Evolutionary conservation across 306 rosid species (phyloP).

Genomic region (Albizia julibrissin): DNA sequence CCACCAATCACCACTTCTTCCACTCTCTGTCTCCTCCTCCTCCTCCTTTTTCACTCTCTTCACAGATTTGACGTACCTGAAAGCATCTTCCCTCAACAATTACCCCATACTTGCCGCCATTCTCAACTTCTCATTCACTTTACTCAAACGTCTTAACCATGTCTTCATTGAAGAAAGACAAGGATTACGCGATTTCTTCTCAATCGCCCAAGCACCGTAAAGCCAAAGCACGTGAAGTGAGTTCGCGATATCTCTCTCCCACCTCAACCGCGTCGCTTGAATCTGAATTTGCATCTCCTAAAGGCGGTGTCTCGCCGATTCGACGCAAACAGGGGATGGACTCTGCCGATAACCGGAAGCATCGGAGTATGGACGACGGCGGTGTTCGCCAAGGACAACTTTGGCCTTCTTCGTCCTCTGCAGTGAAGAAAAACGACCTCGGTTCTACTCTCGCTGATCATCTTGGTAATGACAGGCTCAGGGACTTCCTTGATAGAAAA

Average conservation of each 20-base stretch:
- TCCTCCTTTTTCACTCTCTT: not conserved
- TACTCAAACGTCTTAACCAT: not conserved
- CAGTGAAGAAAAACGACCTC: slow-evolving; percentile 35
- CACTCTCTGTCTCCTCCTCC: not conserved
- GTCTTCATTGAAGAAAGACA: slow-evolving; percentile 43
- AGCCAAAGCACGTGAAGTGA: slow-evolving; percentile 51
- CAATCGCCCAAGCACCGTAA: slow-evolving; percentile 52
- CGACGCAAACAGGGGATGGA: slow-evolving; percentile 42
- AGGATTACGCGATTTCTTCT: slow-evolving; percentile 27
- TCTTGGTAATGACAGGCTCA: slow-evolving; percentile 59
- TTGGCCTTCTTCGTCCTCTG: slow-evolving; percentile 62
- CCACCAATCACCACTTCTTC: slow-evolving; percentile 9
- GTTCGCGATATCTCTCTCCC: slow-evolving; percentile 55
- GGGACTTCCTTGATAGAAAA: slow-evolving; percentile 39
- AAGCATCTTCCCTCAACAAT: not conserved
- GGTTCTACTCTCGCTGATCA: slow-evolving; percentile 67
- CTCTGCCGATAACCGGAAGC: slow-evolving; percentile 19
- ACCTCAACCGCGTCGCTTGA: slow-evolving; percentile 36
- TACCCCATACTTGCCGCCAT: not conserved
- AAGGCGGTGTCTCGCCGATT: slow-evolving; percentile 47
- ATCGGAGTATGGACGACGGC: slow-evolving; percentile 44
- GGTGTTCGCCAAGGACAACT: slow-evolving; percentile 46
- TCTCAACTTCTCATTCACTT: not conserved
- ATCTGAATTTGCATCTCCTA: slow-evolving; percentile 35
- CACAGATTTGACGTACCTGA: not conserved